Evolutionary conservation across 306 rosid species (phyloP).

Genomic region (Morella rubra): DNA sequence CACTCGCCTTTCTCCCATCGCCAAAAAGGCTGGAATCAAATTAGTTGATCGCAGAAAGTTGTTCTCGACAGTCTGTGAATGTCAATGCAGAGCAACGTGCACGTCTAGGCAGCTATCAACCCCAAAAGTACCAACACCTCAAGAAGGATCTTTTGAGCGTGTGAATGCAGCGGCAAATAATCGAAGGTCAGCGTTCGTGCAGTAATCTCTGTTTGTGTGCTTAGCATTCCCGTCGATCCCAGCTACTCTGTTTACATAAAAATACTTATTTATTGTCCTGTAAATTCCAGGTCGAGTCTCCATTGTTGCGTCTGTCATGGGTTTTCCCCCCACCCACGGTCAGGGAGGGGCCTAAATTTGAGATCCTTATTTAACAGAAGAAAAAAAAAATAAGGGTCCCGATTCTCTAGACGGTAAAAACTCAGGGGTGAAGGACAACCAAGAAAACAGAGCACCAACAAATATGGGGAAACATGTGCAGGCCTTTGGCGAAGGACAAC

Average conservation of each 20-base stretch:
- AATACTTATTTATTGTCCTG: no score
- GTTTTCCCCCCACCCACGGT: no score
- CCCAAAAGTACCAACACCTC: not conserved
- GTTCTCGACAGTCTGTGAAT: not conserved
- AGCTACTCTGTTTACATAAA: no score
- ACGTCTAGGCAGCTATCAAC: not conserved
- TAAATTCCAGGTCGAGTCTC: no score
- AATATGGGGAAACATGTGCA: not conserved
- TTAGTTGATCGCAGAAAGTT: slow-evolving; percentile 20
- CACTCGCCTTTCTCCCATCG: not conserved
- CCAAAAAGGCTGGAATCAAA: not conserved
- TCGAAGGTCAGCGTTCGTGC: not conserved
- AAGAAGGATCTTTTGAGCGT: not conserved
- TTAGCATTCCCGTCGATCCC: no score
- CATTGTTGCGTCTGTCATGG: no score
- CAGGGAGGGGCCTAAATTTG: no score
- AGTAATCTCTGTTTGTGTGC: no score
- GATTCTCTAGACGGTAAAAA: no score
- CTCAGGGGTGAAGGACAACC: no score
- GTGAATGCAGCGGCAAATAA: not conserved
- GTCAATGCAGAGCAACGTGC: slow-evolving; percentile 18
- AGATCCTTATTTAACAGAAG: no score
- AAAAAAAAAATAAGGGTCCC: no score
- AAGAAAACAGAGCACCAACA: not conserved
- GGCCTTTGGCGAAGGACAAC: not conserved